A percentile compares a stretch with the other conserved stretches of the same genome.
These are phyloP conservation scores for Cutaneotrichosporon mucoides DNA, from an alignment of 1,284 basidiomycete species.

Conservation along the genomic window DNA sequence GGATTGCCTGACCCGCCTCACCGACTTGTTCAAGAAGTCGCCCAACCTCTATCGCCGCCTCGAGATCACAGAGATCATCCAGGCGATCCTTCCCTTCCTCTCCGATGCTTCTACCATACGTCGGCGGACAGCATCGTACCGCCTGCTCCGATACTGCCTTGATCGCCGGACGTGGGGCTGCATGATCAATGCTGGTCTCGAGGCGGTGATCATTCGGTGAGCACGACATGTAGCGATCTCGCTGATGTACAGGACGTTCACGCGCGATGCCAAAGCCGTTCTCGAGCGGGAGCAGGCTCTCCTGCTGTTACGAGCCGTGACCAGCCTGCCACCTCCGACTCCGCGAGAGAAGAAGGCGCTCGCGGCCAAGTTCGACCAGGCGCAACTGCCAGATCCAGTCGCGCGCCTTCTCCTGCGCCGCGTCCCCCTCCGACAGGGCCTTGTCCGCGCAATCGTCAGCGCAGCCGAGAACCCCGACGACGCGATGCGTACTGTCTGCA, in stretches of 20 bases:
- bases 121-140: slow-evolving; percentile 77
- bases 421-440: slow-evolving; percentile 55
- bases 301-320: slow-evolving; percentile 76
- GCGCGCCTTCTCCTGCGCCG: slow-evolving; percentile 18
- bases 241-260: slow-evolving; percentile 60
- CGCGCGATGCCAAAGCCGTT: slow-evolving; percentile 72
- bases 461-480: slow-evolving; percentile 91
- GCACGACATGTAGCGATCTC: background rate
- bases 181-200: slow-evolving; percentile 55
- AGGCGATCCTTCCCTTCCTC: slow-evolving; percentile 70
- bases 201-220: slow-evolving; percentile 85
- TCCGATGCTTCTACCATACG: slow-evolving; percentile 69
- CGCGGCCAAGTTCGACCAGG: background rate
- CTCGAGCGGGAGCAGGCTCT: slow-evolving; percentile 93
- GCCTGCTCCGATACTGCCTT: slow-evolving; percentile 75
- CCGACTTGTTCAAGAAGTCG: slow-evolving; percentile 66
- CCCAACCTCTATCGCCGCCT: slow-evolving; percentile 73
- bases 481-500: slow-evolving; percentile 73
- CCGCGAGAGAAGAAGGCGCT: background rate
- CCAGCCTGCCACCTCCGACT: slow-evolving; percentile 50
- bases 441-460: slow-evolving; percentile 85
- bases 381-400: slow-evolving; percentile 7
- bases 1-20: slow-evolving; percentile 60
- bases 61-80: slow-evolving; percentile 64
- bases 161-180: slow-evolving; percentile 55